phyloP scores from a whole-genome alignment of 495 filamentous ascomycete species.

The Daldinia caldariorum region DNA sequence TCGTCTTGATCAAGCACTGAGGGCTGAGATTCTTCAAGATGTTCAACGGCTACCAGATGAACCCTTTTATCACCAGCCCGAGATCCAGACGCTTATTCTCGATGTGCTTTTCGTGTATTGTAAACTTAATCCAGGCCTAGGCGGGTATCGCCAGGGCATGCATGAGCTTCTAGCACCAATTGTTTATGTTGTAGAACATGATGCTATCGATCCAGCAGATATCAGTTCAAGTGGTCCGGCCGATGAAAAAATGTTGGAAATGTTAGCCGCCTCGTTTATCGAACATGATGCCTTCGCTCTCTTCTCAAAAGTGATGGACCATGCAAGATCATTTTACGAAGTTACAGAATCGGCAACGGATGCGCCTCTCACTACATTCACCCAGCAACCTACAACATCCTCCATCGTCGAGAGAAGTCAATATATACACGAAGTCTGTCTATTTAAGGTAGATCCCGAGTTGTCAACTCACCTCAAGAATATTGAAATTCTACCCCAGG shows the following conservation, averaged over 20 bases:
- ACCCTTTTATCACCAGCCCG: conserved; percentile 82
- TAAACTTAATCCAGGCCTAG: conserved; percentile 86
- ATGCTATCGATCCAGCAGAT: conserved; percentile 67
- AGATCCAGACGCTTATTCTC: conserved; percentile 81
- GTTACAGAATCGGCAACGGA: conserved; percentile 51
- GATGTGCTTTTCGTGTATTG: conserved; percentile 94
- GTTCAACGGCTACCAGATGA: conserved; percentile 94
- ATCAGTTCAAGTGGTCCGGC: conserved; percentile 43
- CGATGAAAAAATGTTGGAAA: conserved; percentile 64
- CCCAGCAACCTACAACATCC: conserved; percentile 53
- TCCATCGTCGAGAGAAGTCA: conserved; percentile 88
- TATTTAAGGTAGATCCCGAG: conserved; percentile 81
- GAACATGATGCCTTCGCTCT: conserved; percentile 93
- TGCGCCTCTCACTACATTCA: conserved; percentile 17
- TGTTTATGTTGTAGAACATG: conserved; percentile 84
- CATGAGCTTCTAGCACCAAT: conserved; percentile 94
- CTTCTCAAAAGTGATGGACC: conserved; percentile 87
- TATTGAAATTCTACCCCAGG: conserved; percentile 92
- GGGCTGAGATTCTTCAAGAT: conserved; percentile 94
- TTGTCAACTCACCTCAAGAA: conserved; percentile 82
- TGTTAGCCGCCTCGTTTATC: conserved; percentile 75
- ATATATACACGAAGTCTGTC: conserved; percentile 81
- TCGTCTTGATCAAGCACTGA: conserved; percentile 82
- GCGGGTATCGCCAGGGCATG: conserved; percentile 94
- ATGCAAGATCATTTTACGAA: conserved; percentile 88